Percentiles rank a stretch among this genome's conserved stretches.
phyloP scores from a whole-genome alignment of 805 yeast genomes.

The Komagataella phaffii region DNA sequence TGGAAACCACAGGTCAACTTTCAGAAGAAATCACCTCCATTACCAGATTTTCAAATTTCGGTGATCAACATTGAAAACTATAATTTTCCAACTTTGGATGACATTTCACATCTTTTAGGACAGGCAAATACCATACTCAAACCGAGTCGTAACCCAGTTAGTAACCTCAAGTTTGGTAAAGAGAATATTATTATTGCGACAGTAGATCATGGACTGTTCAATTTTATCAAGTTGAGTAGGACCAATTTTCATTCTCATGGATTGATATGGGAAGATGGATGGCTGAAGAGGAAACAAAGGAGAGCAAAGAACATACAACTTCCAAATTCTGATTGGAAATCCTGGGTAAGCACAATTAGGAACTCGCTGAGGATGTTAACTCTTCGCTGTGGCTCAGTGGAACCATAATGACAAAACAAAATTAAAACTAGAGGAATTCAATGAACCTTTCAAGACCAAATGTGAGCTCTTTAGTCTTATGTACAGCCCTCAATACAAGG shows the following conservation, averaged over 20 bases:
- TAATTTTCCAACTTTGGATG: slow-evolving; percentile 31
- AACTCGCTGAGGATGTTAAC: not conserved
- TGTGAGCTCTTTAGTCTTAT: too few species aligned
- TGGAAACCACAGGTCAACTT: slow-evolving; percentile 77
- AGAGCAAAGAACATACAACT: slow-evolving; percentile 5
- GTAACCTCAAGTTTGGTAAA: slow-evolving; percentile 1
- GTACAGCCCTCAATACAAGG: not conserved
- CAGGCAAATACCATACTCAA: slow-evolving; percentile 9
- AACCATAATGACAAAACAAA: not conserved
- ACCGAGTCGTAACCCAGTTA: not conserved
- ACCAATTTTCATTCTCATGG: slow-evolving; percentile 27
- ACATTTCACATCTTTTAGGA: slow-evolving; percentile 23
- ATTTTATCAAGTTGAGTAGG: slow-evolving; percentile 41
- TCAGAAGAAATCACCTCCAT: slow-evolving; percentile 54
- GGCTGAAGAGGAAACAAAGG: slow-evolving; percentile 4
- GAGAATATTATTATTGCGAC: slow-evolving; percentile 32
- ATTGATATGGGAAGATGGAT: slow-evolving; percentile 15
- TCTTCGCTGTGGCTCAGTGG: not conserved
- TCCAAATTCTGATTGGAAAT: not conserved
- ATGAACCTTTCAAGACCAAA: not conserved
- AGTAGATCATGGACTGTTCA: slow-evolving; percentile 64
- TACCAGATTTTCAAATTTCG: slow-evolving; percentile 64
- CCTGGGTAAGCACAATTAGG: not conserved
- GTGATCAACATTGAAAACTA: slow-evolving; percentile 33
- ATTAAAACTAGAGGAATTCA: not conserved